These are phyloP conservation scores for Phaseolus coccineus DNA, from an alignment of 331 rosid species.

Conservation along the genomic window DNA sequence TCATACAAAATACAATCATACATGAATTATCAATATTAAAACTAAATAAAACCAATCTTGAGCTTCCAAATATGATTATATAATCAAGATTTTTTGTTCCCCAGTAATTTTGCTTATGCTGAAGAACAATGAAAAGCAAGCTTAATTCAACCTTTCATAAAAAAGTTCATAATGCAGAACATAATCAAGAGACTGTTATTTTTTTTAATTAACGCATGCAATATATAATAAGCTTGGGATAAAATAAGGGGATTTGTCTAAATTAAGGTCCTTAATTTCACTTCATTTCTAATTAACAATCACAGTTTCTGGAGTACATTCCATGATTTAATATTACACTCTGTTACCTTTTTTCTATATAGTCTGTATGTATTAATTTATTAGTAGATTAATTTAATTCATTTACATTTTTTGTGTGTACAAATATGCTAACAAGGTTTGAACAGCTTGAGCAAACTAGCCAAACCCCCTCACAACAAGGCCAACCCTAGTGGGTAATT, in stretches of 20 bases:
- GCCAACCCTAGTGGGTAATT: not conserved
- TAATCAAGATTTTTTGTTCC: not conserved
- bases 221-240: conserved; percentile 38
- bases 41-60: conserved; percentile 4
- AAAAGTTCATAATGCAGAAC: conserved; percentile 29
- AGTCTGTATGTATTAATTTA: conserved; percentile 7
- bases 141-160: conserved; percentile 31
- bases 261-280: conserved; percentile 22
- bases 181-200: conserved; percentile 20
- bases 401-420: not conserved
- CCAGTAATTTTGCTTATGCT: not conserved
- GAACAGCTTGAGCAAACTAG: not conserved
- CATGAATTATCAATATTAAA: not conserved
- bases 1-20: not conserved
- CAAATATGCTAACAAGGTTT: not conserved
- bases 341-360: conserved; percentile 6
- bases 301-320: conserved; percentile 18
- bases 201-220: conserved; percentile 27
- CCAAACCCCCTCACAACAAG: not conserved
- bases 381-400: conserved; percentile 5
- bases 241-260: conserved; percentile 32
- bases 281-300: conserved; percentile 10
- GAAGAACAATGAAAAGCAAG: conserved; percentile 29
- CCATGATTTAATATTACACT: conserved; percentile 24
- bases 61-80: not conserved